Conservation (phyloP, 202 grass and related monocot genomes). For the Zoysia matrella region DNA sequence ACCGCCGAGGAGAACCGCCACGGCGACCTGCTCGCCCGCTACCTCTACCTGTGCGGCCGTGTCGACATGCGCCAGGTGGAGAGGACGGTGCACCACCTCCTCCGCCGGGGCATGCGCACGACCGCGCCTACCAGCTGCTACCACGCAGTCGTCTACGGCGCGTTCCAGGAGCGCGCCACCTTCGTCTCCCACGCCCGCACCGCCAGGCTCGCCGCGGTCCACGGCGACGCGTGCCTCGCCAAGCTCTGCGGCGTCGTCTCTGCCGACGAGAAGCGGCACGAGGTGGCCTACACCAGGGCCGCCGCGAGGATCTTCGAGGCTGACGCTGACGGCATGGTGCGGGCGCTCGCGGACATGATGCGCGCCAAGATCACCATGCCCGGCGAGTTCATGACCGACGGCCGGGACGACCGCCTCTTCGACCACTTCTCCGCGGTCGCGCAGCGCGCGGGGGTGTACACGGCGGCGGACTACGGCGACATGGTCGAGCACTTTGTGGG, state of each 20-base stretch:
- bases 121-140: conserved; percentile 9
- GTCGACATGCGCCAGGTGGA: conserved; percentile 75
- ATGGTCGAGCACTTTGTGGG: conserved; percentile 69
- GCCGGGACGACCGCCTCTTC: conserved; percentile 57
- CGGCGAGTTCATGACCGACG: conserved; percentile 63
- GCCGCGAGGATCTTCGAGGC: conserved; percentile 51
- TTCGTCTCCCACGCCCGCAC: conserved; percentile 71
- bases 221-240: conserved; percentile 57
- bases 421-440: conserved; percentile 63
- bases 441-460: conserved; percentile 64
- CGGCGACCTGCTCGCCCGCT: conserved; percentile 63
- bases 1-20: conserved; percentile 74
- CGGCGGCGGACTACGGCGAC: conserved; percentile 63
- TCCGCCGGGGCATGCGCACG: conserved; percentile 61
- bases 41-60: conserved; percentile 70
- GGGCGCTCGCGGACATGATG: conserved; percentile 66
- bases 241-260: conserved; percentile 60
- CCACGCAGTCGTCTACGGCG: conserved; percentile 59
- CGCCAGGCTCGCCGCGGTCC: conserved; percentile 13
- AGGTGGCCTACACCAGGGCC: conserved; percentile 61
- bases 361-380: conserved; percentile 74
- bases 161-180: conserved; percentile 86
- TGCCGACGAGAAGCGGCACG: conserved; percentile 80
- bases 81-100: conserved; percentile 67
- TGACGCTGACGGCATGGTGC: conserved; percentile 56